Evolutionary conservation across 1,284 basidiomycete species (phyloP).

Genomic region (Agroathelia rolfsii): DNA sequence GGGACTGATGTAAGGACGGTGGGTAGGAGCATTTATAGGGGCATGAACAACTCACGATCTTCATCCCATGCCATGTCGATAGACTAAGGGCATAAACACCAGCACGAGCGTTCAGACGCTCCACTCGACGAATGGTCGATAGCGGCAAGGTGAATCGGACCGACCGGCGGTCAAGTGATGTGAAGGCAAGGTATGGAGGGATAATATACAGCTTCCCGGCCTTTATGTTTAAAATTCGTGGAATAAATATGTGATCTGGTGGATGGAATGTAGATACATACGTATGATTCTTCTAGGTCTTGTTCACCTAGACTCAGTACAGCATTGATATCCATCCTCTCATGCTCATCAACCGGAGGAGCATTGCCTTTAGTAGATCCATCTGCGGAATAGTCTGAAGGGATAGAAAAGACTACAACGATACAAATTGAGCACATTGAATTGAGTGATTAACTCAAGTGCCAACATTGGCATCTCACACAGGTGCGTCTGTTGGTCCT

Average conservation of each 20-base stretch:
- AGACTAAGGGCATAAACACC: constrained; percentile 93
- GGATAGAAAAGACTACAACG: constrained; percentile 84
- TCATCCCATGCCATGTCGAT: constrained; percentile 92
- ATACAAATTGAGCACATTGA: too few species aligned
- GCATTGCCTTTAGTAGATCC: constrained; percentile 20
- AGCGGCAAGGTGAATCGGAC: constrained; percentile 89
- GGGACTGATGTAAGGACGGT: constrained; percentile 7
- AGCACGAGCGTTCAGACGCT: constrained; percentile 82
- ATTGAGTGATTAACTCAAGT: too few species aligned
- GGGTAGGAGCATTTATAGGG: constrained; percentile 1
- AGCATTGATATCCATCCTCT: constrained; percentile 85
- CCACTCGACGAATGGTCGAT: constrained; percentile 91
- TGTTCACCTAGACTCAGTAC: constrained; percentile 74
- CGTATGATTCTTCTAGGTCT: constrained; percentile 86
- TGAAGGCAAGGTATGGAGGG: constrained; percentile 86
- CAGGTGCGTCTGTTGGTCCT: constrained; percentile 71
- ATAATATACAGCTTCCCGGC: constrained; percentile 87
- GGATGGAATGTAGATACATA: constrained; percentile 37
- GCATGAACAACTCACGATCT: constrained; percentile 61
- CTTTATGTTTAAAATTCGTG: constrained; percentile 29
- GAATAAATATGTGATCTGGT: neutral
- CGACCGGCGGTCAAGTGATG: constrained; percentile 85
- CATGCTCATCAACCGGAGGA: constrained; percentile 28
- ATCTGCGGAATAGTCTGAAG: constrained; percentile 27
- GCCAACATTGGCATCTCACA: too few species aligned